Evolutionary conservation across 768 basidiomycete genomes (phyloP).

Genomic region (Suillus discolor): DNA sequence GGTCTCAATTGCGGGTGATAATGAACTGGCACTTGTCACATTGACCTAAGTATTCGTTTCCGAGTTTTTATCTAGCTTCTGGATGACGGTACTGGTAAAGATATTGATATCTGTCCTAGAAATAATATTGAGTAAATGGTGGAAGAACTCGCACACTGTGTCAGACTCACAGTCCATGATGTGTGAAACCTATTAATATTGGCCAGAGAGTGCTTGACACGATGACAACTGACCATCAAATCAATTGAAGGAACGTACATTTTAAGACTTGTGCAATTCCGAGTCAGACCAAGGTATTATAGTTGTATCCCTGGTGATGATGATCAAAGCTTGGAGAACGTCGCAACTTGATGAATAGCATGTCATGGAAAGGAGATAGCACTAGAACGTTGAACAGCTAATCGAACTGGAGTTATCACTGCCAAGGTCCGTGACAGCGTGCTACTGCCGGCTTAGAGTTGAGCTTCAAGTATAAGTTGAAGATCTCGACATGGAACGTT

Average conservation of each 20-base stretch:
- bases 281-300: too few relatives aligned
- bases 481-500: background rate
- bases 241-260: too few relatives aligned
- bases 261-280: background rate
- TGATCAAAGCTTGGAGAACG: too few relatives aligned
- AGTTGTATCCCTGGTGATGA: too few relatives aligned
- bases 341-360: too few relatives aligned
- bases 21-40: background rate
- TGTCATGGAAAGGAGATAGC: too few relatives aligned
- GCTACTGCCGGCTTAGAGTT: background rate
- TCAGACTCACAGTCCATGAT: too few relatives aligned
- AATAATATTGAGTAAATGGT: background rate
- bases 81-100: background rate
- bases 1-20: background rate
- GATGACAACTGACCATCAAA: too few relatives aligned
- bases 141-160: background rate
- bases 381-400: background rate
- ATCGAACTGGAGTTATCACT: background rate
- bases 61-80: background rate
- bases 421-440: background rate
- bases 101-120: background rate
- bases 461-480: background rate
- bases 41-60: background rate
- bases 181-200: background rate
- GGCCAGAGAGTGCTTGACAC: too few relatives aligned